These are phyloP conservation scores for Neurospora sublineolata DNA, from an alignment of 495 filamentous ascomycete genomes.

Conservation along the genomic window DNA sequence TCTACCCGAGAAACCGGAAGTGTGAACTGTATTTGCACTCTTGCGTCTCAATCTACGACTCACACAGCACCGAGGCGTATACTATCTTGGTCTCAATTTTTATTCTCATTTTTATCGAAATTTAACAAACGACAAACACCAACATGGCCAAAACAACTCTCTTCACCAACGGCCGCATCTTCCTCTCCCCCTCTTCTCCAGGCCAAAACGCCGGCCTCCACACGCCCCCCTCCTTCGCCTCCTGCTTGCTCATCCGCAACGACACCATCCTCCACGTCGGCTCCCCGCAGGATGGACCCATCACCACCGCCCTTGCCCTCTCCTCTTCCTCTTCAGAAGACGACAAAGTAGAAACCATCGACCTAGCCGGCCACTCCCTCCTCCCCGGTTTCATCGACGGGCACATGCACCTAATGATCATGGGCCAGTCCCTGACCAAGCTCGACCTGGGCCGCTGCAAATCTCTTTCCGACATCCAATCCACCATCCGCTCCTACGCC, in stretches of 20 bases:
- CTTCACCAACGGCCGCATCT: constrained; percentile 23
- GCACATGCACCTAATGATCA: constrained; percentile 51
- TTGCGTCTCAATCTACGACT: not conserved
- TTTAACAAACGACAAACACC: not conserved
- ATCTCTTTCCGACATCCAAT: constrained; percentile 42
- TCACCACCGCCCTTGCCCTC: constrained; percentile 18
- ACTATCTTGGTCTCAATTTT: too few relatives aligned
- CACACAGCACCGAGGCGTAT: not conserved
- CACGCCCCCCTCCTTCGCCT: constrained; percentile 24
- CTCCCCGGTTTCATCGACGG: constrained; percentile 55
- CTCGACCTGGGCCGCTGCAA: constrained; percentile 43
- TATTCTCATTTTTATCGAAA: too few relatives aligned
- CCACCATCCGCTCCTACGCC: constrained; percentile 39
- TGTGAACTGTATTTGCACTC: too few relatives aligned
- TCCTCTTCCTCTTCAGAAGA: constrained; percentile 1
- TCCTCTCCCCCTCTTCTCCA: constrained; percentile 12
- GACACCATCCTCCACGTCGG: constrained; percentile 34
- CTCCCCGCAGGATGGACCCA: constrained; percentile 18
- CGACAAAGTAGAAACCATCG: constrained; percentile 15
- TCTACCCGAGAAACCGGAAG: not conserved
- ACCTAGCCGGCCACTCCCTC: constrained; percentile 39
- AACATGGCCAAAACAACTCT: constrained; percentile 13
- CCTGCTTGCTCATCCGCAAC: constrained; percentile 26
- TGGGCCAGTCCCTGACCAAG: constrained; percentile 48
- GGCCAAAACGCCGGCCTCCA: constrained; percentile 17